Evolutionary conservation across 2,329 filamentous ascomycete species (phyloP), one percentile per base, ranked within the genome.

Genomic region (Chaetomium sp.): DNA sequence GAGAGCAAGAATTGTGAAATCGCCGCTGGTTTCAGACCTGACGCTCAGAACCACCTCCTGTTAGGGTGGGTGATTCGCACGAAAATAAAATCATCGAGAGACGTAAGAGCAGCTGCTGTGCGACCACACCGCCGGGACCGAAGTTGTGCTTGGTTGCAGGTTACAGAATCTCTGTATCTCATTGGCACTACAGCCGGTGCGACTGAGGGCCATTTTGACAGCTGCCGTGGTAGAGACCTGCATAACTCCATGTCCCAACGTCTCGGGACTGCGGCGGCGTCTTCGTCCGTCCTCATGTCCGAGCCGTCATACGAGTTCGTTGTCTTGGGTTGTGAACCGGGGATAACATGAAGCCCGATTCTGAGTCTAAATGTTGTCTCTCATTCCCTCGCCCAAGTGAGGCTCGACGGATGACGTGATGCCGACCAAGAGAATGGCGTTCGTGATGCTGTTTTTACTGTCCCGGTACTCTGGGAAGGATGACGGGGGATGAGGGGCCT

Each of bases 401-500:
- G 16, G 38, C 38, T 42, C 45, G 45, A 19, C 23, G 16, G 27
- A 31, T 12, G 10, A 4, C 19, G 42, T 42, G 9, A 9, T 31
- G 35, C 6, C 31, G 57, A 19, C 29, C 12, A 16, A 35, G 25
- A 10, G 2, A 33, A 23, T 45, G 49, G 16, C 9, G 23, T 29
- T 21, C 23, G 59, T 31, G 5, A n/a, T 54, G 60, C 27, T 57
- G 29, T 25, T 16, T 47, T 47, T 31, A 31, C 47, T 21, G 61
- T 63, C 61, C 61, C 61, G 35, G 55, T 45, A 10, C n/a, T 63
- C 54, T 63, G 61, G 61, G 42, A 60, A 57, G 61, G 61, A 47
- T 56, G 53, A 51, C 27, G 38, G 42, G 35, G 27, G 25, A 53
- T 38, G 31, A 33, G 6, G 33, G 16, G 25, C 3, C 31, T 33